Evolutionary conservation across 768 basidiomycete genomes (phyloP), one percentile per base, ranked within the genome.

Genomic region (Calocybe indica): DNA sequence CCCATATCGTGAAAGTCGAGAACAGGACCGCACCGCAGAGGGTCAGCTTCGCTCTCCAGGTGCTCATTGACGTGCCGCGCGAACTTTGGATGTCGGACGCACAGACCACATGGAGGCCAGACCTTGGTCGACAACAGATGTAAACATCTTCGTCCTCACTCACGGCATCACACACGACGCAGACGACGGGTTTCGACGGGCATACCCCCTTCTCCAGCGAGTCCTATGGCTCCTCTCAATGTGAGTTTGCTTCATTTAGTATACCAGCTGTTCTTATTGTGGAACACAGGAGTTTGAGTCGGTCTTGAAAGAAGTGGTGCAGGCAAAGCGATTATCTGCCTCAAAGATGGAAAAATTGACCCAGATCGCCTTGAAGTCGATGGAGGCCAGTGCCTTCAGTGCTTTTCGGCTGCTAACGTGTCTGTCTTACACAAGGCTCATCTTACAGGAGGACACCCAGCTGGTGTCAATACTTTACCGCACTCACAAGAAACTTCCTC

Each of bases 401-500:
- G 22, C 34, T 39, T 7, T 44, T 31, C 4, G 4, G 22, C 22
- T 9, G 15, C 47, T 15, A 31, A 38, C 39, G 5, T 7, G 12
- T 32, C 10, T 37, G 35, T 3, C 12, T 40, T 36, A 12, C 7
- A 14, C 28, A 7, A 40, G 12, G 35, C 28, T 32, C 34, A 42
- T n/a, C 47, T 10, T 58, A 37, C 44, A 96, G 90, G 68, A 85
- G 51, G 92, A 95, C 65, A 87, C 89, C 3, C 80, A 91, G 57
- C 74, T 98, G 43, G 88, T 97, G 44, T 89, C 92, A 29, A 78
- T 83, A 45, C 77, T 98, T 33, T 96, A 90, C 65, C 86, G 89
- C 48, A 87, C 85, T 7, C 94, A 97, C 71, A 91, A 88, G 65
- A 78, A 83, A 7, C 73, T 95, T 33, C 68, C 82, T 4, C 65